Evolutionary conservation across 768 basidiomycete genomes (phyloP).

Genomic region (Suillus fuscotomentosus): DNA sequence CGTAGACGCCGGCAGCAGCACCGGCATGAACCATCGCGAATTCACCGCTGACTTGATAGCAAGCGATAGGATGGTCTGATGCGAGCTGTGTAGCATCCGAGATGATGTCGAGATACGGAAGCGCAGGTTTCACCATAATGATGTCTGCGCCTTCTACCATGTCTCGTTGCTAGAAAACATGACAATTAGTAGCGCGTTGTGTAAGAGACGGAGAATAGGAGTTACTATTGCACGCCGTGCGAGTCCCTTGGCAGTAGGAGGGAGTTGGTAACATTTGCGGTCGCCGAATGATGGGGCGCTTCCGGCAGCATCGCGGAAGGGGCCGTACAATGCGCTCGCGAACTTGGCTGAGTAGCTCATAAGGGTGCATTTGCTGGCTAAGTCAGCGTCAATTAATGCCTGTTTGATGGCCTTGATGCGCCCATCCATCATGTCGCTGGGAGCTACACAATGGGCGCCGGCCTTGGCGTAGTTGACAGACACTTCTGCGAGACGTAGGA

Average conservation of each 20-base stretch:
- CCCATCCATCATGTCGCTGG: constrained; percentile 99
- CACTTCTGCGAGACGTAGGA: constrained; percentile 87
- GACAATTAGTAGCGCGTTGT: constrained; percentile 1
- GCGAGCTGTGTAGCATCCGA: constrained; percentile 81
- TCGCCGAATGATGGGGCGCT: constrained; percentile 94
- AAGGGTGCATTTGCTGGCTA: constrained; percentile 85
- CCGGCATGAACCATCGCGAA: constrained; percentile 97
- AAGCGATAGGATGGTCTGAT: constrained; percentile 88
- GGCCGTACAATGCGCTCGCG: constrained; percentile 92
- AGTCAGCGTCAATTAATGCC: constrained; percentile 76
- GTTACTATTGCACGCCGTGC: constrained; percentile 91
- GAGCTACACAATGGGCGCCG: constrained; percentile 97
- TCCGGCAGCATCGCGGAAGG: constrained; percentile 99
- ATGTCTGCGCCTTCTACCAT: constrained; percentile 92
- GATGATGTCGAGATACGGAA: constrained; percentile 97
- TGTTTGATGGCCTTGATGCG: constrained; percentile 88
- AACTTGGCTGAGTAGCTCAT: constrained; percentile 99
- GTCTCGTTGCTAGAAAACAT: constrained; percentile 70
- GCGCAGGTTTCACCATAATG: constrained; percentile 96
- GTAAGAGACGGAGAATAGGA: constrained; percentile 9
- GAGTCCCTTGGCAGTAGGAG: constrained; percentile 82
- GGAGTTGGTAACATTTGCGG: constrained; percentile 98
- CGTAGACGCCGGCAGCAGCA: constrained; percentile 91
- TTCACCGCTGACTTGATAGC: constrained; percentile 97
- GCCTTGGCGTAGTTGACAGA: constrained; percentile 90